These are phyloP conservation scores for Lentinus polychrous DNA, from an alignment of 1,284 basidiomycete genomes.

Conservation along the genomic window DNA sequence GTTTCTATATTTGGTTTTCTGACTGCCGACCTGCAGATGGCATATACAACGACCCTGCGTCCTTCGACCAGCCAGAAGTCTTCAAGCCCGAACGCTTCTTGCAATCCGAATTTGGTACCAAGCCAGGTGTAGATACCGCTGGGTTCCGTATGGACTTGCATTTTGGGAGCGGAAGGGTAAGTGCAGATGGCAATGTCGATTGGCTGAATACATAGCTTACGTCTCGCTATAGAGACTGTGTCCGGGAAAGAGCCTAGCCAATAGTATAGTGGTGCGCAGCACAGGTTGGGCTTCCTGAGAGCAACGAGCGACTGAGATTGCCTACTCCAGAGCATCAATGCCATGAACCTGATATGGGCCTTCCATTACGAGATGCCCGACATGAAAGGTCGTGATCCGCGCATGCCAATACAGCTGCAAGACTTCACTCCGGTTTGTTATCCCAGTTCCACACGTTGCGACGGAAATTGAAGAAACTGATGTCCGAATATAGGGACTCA, in stretches of 20 bases:
- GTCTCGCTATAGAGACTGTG: no score
- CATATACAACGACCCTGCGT: slow-evolving; percentile 2
- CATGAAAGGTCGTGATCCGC: background rate
- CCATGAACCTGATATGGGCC: slow-evolving; percentile 12
- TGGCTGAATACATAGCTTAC: no score
- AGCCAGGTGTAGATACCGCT: slow-evolving; percentile 1
- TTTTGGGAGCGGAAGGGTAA: slow-evolving; percentile 9
- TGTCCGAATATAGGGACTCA: no score
- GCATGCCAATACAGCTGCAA: background rate
- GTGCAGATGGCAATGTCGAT: background rate
- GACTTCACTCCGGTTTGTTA: background rate
- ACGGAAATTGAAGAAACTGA: no score
- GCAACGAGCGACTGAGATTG: no score
- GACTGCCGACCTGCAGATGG: background rate
- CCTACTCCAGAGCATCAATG: slow-evolving; percentile 6
- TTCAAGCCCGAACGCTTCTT: slow-evolving; percentile 6
- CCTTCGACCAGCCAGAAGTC: slow-evolving; percentile 3
- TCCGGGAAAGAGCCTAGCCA: no score
- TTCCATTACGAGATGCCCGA: slow-evolving; percentile 7
- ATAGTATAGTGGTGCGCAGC: no score
- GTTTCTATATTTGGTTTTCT: background rate
- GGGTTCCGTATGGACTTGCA: slow-evolving; percentile 4
- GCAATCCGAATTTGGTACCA: slow-evolving; percentile 2
- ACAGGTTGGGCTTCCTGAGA: no score
- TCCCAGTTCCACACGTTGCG: no score